phyloP scores from a whole-genome alignment of 2,329 filamentous ascomycete genomes.

The Ophiostoma sp. region DNA sequence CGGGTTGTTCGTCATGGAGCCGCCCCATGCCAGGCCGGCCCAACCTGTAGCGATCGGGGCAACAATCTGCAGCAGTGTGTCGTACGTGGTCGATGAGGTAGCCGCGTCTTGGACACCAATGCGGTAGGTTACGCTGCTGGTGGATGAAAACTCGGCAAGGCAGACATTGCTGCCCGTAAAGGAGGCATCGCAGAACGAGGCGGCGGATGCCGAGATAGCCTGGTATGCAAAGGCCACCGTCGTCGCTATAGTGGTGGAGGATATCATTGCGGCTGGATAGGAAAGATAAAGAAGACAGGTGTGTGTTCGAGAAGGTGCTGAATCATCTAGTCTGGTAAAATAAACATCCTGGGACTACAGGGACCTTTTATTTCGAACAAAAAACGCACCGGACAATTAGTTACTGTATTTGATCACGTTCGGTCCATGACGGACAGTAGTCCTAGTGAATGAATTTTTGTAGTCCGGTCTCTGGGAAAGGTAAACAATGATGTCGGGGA shows the following conservation, averaged over 20 bases:
- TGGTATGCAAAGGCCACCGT: not conserved
- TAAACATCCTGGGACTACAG: not conserved
- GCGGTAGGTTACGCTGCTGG: conserved; percentile 31
- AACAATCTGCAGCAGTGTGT: conserved; percentile 42
- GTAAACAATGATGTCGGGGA: not conserved
- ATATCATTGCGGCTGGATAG: not conserved
- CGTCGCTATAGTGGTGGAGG: not conserved
- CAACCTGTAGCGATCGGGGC: conserved; percentile 40
- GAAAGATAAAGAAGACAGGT: not conserved
- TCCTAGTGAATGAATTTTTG: not conserved
- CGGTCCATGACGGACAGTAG: not conserved
- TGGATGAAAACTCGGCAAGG: conserved; percentile 31
- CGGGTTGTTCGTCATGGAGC: conserved; percentile 43
- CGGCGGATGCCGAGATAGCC: not conserved
- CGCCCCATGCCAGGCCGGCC: conserved; percentile 44
- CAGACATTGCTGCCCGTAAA: conserved; percentile 16
- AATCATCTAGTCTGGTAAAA: no score
- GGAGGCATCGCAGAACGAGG: conserved; percentile 15
- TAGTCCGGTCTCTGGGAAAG: not conserved
- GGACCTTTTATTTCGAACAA: not conserved
- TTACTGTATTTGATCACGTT: not conserved
- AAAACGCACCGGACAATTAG: not conserved
- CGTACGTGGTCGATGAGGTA: conserved; percentile 33
- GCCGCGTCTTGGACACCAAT: conserved; percentile 36
- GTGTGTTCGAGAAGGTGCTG: not conserved